A percentile compares a stretch with the other conserved stretches of the same genome.
These are phyloP conservation scores for Pichia sp. DNA, from an alignment of 1,139 yeast species.

Conservation along the genomic window DNA sequence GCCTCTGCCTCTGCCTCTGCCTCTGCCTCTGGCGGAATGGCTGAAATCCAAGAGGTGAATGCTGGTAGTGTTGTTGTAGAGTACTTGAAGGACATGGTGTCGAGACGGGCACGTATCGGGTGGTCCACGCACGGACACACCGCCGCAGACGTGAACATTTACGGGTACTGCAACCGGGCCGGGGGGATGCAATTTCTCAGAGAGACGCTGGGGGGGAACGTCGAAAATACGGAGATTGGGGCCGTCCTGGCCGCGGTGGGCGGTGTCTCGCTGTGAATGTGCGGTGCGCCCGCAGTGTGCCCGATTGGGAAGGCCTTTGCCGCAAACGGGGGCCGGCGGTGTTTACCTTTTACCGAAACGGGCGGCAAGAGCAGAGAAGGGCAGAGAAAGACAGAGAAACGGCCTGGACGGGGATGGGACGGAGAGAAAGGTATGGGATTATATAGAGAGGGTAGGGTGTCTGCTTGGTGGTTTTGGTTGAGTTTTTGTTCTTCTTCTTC, in stretches of 20 bases:
- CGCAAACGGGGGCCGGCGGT: not conserved
- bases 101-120: slow-evolving; percentile 67
- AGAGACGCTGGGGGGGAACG: slow-evolving; percentile 58
- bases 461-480: not conserved
- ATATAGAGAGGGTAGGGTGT: no score
- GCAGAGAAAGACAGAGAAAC: not conserved
- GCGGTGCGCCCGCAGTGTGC: no score
- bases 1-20: no score
- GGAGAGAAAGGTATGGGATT: no score
- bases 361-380: not conserved
- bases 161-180: slow-evolving; percentile 57
- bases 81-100: slow-evolving; percentile 52
- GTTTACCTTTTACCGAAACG: slow-evolving; percentile 7
- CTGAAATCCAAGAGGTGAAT: slow-evolving; percentile 38
- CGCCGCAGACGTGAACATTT: slow-evolving; percentile 83
- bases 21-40: no score
- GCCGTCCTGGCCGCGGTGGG: slow-evolving; percentile 55
- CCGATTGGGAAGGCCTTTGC: not conserved
- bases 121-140: slow-evolving; percentile 91
- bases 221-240: slow-evolving; percentile 81
- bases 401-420: not conserved
- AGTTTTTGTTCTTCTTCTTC: not conserved
- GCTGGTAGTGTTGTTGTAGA: slow-evolving; percentile 32
- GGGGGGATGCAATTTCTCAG: slow-evolving; percentile 37
- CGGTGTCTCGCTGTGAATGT: slow-evolving; percentile 50